phyloP scores from a whole-genome alignment of 768 basidiomycete species.

The Tricholoma flavovirens region DNA sequence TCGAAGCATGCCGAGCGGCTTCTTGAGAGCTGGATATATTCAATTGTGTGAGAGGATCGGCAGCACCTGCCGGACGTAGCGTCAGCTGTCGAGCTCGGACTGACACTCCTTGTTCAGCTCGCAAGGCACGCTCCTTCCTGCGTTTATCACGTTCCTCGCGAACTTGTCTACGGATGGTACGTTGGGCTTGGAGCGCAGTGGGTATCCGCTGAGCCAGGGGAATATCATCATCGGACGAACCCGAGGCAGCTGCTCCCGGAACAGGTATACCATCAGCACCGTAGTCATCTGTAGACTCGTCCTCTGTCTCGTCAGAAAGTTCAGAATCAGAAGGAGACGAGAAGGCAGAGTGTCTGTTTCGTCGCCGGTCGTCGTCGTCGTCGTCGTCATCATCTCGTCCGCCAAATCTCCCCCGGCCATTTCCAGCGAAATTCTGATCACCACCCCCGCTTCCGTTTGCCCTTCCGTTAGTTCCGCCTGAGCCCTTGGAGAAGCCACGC shows the following conservation, averaged over 20 bases:
- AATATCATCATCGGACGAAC: constrained; percentile 63
- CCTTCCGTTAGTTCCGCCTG: constrained; percentile 14
- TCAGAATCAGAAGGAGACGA: constrained; percentile 30
- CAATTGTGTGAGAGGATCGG: constrained; percentile 7
- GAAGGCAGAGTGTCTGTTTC: constrained; percentile 23
- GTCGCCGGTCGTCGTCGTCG: constrained; percentile 19
- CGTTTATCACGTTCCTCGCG: constrained; percentile 61
- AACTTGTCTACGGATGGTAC: constrained; percentile 68
- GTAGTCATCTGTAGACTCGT: constrained; percentile 36
- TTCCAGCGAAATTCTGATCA: constrained; percentile 17
- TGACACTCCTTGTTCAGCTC: constrained; percentile 17
- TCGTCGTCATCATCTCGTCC: constrained; percentile 30
- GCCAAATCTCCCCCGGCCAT: constrained; percentile 30
- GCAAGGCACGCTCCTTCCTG: constrained; percentile 39
- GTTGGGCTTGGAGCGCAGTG: constrained; percentile 76
- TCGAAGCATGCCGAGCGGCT: constrained; percentile 31
- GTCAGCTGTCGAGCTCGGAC: constrained; percentile 25
- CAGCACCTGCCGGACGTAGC: constrained; percentile 33
- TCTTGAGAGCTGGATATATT: constrained; percentile 31
- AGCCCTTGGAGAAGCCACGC: constrained; percentile 2
- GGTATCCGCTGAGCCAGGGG: constrained; percentile 83
- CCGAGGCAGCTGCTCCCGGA: constrained; percentile 1
- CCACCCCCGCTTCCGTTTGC: constrained; percentile 13
- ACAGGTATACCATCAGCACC: constrained; percentile 21
- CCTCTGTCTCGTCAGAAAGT: constrained; percentile 38